Evolutionary conservation across 805 yeast genomes (phyloP), one percentile per base, ranked within the genome.

Genomic region (Candida ponderosae): DNA sequence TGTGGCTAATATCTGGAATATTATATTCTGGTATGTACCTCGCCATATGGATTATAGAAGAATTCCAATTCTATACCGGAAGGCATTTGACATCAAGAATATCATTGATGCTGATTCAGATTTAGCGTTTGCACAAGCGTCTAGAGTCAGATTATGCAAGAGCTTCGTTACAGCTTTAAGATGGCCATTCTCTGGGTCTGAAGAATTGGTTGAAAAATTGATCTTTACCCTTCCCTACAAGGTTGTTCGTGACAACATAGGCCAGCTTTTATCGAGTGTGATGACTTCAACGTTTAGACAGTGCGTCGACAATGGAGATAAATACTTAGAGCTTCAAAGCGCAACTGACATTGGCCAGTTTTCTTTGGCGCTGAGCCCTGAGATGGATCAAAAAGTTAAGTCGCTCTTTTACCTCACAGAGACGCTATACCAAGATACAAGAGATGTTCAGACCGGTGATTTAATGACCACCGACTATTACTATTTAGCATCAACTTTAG

Each of bases 11-110:
- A 76, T 83, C 30, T 93, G 97, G 97, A 67, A 68, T 27, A 71
- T 86, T 0, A 72, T 85, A 35, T 65, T 81, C 4, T 80, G 86
- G 81, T 81, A 87, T 83, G 51, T 77, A 2, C 82, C 87, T 0
- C 57, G 76, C 0, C 79, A 74, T 46, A 64, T 77, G 29, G 94
- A 85, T 54, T 45, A 68, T 34, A 72, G 96, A 52, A 70, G 96
- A 40, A 70, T 74, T 38, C 78, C 80, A 13, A 66, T 68, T 11
- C 54, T 82, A 3, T 57, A 68, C 18, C 53, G 62, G 23, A 59
- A 62, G 8, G 60, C 83, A 14, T 56, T 70, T 16, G 57, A 68
- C 21, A 68, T 80, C 36, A 57, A 65, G 4, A 51, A 42, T 15
- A 36, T 56, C 13, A 42, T 79, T 15, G 73, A 72, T 38, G 54